These are phyloP conservation scores for Conticribra guillardii DNA, from an alignment of 108 stramenopile genomes.

Conservation along the genomic window DNA sequence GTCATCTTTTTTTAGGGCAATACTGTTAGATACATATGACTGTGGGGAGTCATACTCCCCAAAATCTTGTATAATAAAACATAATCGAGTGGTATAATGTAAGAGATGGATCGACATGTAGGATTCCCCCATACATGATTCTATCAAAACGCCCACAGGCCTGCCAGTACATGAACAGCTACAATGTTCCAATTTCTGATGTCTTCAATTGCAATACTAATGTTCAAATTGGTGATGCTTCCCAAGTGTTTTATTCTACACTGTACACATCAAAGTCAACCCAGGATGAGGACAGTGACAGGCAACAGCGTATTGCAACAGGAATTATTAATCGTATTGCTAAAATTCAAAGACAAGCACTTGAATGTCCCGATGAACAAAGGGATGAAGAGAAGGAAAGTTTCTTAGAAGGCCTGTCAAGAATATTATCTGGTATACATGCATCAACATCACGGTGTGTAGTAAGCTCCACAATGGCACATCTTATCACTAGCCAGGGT, in stretches of 20 bases:
- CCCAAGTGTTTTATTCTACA: constrained; percentile 25
- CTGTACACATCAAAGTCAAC: constrained; percentile 30
- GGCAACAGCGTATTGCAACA: constrained; percentile 6
- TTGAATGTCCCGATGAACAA: not conserved
- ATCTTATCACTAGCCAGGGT: constrained; percentile 8
- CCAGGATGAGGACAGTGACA: constrained; percentile 20
- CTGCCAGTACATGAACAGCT: constrained; percentile 18
- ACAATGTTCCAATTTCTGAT: constrained; percentile 18
- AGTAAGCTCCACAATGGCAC: constrained; percentile 24
- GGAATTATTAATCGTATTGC: constrained; percentile 7
- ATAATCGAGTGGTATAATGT: constrained; percentile 1
- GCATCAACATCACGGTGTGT: constrained; percentile 23
- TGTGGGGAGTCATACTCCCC: too few relatives aligned
- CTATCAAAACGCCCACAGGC: constrained; percentile 10
- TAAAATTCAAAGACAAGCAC: not conserved
- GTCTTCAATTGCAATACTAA: constrained; percentile 37
- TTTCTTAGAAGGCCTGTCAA: constrained; percentile 20
- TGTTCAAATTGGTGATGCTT: constrained; percentile 17
- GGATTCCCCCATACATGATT: constrained; percentile 15
- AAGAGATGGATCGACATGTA: constrained; percentile 4
- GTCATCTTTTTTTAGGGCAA: too few relatives aligned
- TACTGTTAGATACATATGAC: too few relatives aligned
- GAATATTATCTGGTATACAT: constrained; percentile 24
- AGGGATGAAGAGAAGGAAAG: constrained; percentile 1
- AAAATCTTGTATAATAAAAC: too few relatives aligned